These are phyloP conservation scores for Litchi chinensis DNA, from an alignment of 345 rosid species.

Conservation along the genomic window DNA sequence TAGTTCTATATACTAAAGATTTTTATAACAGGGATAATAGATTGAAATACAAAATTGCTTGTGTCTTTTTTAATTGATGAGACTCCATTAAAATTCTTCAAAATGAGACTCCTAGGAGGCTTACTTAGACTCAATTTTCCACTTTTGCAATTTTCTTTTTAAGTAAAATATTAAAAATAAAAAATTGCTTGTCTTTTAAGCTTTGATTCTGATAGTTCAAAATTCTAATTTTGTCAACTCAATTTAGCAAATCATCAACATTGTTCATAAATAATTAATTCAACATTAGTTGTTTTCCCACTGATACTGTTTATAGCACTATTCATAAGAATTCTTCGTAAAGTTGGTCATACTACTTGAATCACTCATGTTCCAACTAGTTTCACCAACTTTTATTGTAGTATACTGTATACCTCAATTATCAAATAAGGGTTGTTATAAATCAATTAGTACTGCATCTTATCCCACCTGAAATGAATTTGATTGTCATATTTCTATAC, in stretches of 20 bases:
- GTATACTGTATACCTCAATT: neutral
- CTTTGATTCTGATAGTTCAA: neutral
- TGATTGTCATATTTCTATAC: neutral
- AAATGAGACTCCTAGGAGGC: neutral
- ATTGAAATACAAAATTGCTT: neutral
- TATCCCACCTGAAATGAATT: neutral
- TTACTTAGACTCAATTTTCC: too few relatives aligned
- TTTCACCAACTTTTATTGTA: neutral
- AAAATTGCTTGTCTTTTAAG: neutral
- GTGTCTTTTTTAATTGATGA: neutral
- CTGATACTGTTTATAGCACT: neutral
- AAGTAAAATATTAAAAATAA: too few relatives aligned
- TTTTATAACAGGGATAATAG: neutral
- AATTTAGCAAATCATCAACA: neutral
- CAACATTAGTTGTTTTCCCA: neutral
- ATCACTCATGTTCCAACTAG: neutral
- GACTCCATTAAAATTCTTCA: neutral
- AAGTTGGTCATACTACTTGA: neutral
- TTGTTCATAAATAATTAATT: neutral
- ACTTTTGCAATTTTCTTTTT: neutral
- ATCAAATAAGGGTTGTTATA: conserved; percentile 4
- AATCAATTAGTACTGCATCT: neutral
- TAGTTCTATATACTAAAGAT: neutral
- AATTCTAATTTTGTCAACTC: neutral
- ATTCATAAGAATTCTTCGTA: neutral